Percentiles rank a stretch among this genome's conserved stretches.
These are phyloP conservation scores for Aspergillus clavatus DNA, from an alignment of 2,329 filamentous ascomycete genomes.

Conservation along the genomic window DNA sequence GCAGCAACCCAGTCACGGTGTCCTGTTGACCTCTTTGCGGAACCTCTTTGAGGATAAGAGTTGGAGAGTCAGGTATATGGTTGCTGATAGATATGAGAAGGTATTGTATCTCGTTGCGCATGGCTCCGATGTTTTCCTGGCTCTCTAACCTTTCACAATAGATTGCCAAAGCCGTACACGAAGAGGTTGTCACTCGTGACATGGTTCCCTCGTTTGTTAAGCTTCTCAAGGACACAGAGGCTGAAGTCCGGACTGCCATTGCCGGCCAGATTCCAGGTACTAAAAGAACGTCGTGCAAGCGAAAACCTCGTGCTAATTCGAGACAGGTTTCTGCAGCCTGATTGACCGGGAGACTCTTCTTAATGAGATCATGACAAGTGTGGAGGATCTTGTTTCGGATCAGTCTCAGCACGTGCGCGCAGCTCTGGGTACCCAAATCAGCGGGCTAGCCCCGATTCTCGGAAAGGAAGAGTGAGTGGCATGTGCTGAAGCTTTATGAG, in stretches of 20 bases:
- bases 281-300: constrained; percentile 7
- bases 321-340: constrained; percentile 77
- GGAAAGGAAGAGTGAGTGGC: constrained; percentile 86
- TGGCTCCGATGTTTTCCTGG: background rate
- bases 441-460: constrained; percentile 89
- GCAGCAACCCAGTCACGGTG: constrained; percentile 92
- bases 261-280: constrained; percentile 88
- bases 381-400: constrained; percentile 94
- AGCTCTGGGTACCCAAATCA: constrained; percentile 93
- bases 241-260: constrained; percentile 94
- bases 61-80: constrained; percentile 99
- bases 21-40: constrained; percentile 82
- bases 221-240: constrained; percentile 94
- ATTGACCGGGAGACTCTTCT: constrained; percentile 84
- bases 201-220: constrained; percentile 96
- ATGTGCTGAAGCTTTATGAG: background rate
- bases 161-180: constrained; percentile 98
- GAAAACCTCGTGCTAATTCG: constrained; percentile 16
- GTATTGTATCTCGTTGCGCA: constrained; percentile 42
- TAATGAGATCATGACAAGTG: constrained; percentile 91
- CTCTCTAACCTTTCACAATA: constrained; percentile 36
- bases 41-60: constrained; percentile 98
- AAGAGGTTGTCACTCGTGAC: constrained; percentile 90
- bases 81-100: constrained; percentile 97
- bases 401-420: constrained; percentile 95